These are phyloP conservation scores for Talaromyces nanjingensis DNA, from an alignment of 495 filamentous ascomycete species.

Conservation along the genomic window DNA sequence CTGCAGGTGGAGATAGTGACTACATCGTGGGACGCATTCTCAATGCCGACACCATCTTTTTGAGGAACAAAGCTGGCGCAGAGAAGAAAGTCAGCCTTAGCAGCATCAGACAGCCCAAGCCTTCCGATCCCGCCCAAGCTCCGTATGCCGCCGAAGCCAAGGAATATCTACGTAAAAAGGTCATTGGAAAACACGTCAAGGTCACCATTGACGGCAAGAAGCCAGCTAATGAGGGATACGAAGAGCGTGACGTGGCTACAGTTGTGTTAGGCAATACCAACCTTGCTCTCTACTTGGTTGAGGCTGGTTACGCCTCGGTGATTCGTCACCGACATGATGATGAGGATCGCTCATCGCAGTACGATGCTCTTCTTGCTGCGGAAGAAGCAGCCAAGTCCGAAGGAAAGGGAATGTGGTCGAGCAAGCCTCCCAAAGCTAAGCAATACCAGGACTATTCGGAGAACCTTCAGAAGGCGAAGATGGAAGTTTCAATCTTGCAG, in stretches of 20 bases:
- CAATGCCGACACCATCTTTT: slow-evolving; percentile 81
- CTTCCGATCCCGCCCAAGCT: slow-evolving; percentile 69
- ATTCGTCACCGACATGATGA: slow-evolving; percentile 92
- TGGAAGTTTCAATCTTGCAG: slow-evolving; percentile 76
- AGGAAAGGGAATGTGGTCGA: slow-evolving; percentile 88
- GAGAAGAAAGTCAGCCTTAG: slow-evolving; percentile 91
- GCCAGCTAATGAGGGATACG: slow-evolving; percentile 81
- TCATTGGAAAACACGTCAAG: slow-evolving; percentile 93
- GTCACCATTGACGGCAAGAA: slow-evolving; percentile 85
- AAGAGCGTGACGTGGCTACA: slow-evolving; percentile 90
- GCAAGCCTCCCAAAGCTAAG: slow-evolving; percentile 73
- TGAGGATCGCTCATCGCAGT: slow-evolving; percentile 83
- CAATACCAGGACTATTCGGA: slow-evolving; percentile 86
- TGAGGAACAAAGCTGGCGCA: slow-evolving; percentile 71
- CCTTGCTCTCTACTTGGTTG: slow-evolving; percentile 73
- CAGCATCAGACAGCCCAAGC: slow-evolving; percentile 87
- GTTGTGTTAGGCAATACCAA: slow-evolving; percentile 80
- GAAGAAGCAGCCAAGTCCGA: slow-evolving; percentile 81
- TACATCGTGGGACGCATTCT: slow-evolving; percentile 77
- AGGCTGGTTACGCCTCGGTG: slow-evolving; percentile 87
- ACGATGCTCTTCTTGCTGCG: slow-evolving; percentile 83
- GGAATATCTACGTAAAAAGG: slow-evolving; percentile 85
- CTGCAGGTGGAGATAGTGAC: slow-evolving; percentile 53
- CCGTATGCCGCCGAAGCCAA: slow-evolving; percentile 90
- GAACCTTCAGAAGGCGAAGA: slow-evolving; percentile 88